Evolutionary conservation across 2,329 filamentous ascomycete species (phyloP), one percentile per base, ranked within the genome.

Genomic region (Gnomoniopsis smithogilvyi): DNA sequence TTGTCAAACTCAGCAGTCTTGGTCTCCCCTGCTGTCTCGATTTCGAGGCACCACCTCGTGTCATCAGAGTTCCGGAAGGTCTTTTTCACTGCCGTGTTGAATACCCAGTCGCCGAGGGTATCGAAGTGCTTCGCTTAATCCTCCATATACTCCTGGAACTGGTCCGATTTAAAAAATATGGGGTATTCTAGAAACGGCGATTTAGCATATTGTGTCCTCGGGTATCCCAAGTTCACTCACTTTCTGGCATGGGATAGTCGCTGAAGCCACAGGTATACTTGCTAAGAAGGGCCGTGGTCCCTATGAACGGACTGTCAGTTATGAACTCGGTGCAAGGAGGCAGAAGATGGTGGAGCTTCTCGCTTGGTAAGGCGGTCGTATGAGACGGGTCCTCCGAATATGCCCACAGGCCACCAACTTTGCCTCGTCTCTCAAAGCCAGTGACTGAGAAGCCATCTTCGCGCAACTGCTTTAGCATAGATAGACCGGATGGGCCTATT

Each of bases 401-500:
- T 47, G 74, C 69, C 76, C 77, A 80, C 1, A 80, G 64, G 0
- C 77, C 77, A 11, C 77, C 77, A 19, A 78, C 64, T 56, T 72
- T 72, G 48, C 65, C 59, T 56, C 74, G 74, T 30, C 71, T 67
- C 51, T 80, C 78, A 49, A 79, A 79, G 2, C 72, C 77, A 1
- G 72, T 69, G 6, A 72, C 76, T 11, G 77, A 65, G 54, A 78
- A 80, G 10, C 76, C 75, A 65, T 77, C 75, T 58, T 80, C 76
- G 2, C 72, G 64, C 19, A 79, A 62, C 41, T 74, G 74, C 65
- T 80, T 80, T 53, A 77, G 66, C 14, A 76, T 68, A 11, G 59
- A 61, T 2, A 61, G 51, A 33, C 59, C 59, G 6, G 51, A 61
- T 1, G 59, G 59, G 7, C 59, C 59, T 61, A 47, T 43, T 30